Evolutionary conservation across 345 rosid genomes (phyloP), one percentile per base, ranked within the genome.

Genomic region (Adansonia digitata): DNA sequence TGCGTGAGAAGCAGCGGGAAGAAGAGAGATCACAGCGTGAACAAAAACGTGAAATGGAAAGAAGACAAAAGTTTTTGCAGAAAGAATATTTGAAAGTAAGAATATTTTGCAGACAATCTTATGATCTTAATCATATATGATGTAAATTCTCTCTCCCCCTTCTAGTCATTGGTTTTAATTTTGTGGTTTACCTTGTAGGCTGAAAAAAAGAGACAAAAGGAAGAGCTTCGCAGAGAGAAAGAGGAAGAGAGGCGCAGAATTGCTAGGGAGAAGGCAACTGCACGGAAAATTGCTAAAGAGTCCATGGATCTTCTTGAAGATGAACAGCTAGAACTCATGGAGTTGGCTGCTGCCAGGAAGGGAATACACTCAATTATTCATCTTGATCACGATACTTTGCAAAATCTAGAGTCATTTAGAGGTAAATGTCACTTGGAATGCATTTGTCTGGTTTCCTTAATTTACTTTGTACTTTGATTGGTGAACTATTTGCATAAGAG

Each of bases 311-410:
- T 96, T 80, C 84, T 96, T 64, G 99, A 96, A 83, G 99, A 96
- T 88, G 98, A 96, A 74, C 99, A 93, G 81, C 86, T 93, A 80
- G 99, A 96, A 82, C 89, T 96, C 82, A 93, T 96, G 99, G 99
- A 96, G 68, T 83, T 93, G 88, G 97, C 95, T 69, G 94, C 97
- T 86, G 81, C 85, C 45, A 91, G 87, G 87, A 93, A 90, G 85
- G 97, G 97, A 72, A 77, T 92, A 55, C 56, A 83, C 57, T 89
- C 97, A 56, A 84, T 92, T 65, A 83, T 92, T 85, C 84, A 93
- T 75, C 97, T 96, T 46, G 95, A 89, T 76, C 94, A 90, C 39
- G 86, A 89, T 68, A 84, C 94, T 51, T 78, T 96, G 87, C 95
- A 93, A 80, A 92, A 83, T 78, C 98, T 93, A 22, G 97, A 92